phyloP scores from a whole-genome alignment of 2,329 filamentous ascomycete species.

The Cercospora beticola region DNA sequence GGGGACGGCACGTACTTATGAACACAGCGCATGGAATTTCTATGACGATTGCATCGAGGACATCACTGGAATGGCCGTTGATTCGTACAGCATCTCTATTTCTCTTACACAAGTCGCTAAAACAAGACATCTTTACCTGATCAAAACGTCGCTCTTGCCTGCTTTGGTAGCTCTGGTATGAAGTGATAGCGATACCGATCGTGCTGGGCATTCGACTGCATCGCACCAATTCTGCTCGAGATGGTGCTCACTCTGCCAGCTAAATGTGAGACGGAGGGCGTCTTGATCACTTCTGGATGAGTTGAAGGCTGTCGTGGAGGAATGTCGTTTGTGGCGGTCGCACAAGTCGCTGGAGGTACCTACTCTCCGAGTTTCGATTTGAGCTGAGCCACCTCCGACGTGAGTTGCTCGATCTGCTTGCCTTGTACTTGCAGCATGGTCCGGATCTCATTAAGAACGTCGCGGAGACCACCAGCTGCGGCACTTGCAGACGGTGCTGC shows the following conservation, averaged over 20 bases:
- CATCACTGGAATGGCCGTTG: slow-evolving; percentile 3
- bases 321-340: not conserved
- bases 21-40: not conserved
- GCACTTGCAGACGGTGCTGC: slow-evolving; percentile 41
- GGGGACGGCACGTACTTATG: not conserved
- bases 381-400: slow-evolving; percentile 74
- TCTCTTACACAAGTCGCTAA: slow-evolving; percentile 7
- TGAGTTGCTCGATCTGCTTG: slow-evolving; percentile 74
- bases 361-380: slow-evolving; percentile 59
- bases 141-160: slow-evolving; percentile 7
- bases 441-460: slow-evolving; percentile 74
- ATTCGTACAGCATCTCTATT: slow-evolving; percentile 11
- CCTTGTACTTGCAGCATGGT: slow-evolving; percentile 73
- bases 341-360: slow-evolving; percentile 14
- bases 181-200: slow-evolving; percentile 14
- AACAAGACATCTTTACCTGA: not conserved
- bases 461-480: slow-evolving; percentile 58
- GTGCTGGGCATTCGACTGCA: not conserved
- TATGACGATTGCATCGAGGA: slow-evolving; percentile 13
- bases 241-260: slow-evolving; percentile 12
- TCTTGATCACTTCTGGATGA: slow-evolving; percentile 13
- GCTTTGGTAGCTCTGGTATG: slow-evolving; percentile 14
- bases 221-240: slow-evolving; percentile 3
- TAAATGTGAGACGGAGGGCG: slow-evolving; percentile 6
- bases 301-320: not conserved